Evolutionary conservation across 768 basidiomycete species (phyloP), one percentile per base, ranked within the genome.

Genomic region (Tylopilus subfusipes): DNA sequence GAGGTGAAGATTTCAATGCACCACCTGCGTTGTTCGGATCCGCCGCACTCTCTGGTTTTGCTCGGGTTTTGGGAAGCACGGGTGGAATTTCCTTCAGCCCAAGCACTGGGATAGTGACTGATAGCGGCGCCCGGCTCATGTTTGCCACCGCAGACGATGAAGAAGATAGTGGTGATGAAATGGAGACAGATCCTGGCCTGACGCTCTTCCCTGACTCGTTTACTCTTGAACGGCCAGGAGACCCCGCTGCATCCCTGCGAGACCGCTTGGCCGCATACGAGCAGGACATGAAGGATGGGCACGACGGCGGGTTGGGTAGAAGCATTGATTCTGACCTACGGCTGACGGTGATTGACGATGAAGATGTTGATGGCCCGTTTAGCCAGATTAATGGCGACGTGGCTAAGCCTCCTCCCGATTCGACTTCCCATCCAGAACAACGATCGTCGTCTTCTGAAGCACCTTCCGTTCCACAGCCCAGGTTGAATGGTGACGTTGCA

Each of bases 1-100:
- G 72, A 19, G 69, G 71, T 5, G 74, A 76, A 48, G 72, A 75
- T 39, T 36, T 56, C 24, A 61, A 42, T 30, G 7, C 50, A 9
- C 45, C 50, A 59, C 51, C 48, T 25, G 55, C 73, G 59, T 58
- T 75, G 25, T 66, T 69, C n/a, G 65, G 78, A 39, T 68, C 64
- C 48, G 47, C 72, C 52, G 69, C 76, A 50, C 66, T 79, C 59
- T 70, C 78, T 42, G 74, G 76, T 49, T 75, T 84, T 60, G 81
- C 84, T 27, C 78, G 78, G 52, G 79, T 84, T 29, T 68, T 86
- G 46, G 80, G 78, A 62, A 72, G 78, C 68, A 68, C 72, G 10
- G 82, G 83, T 29, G 86, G 86, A 31, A 85, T 92, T 55, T 83
- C 84, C 16, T 86, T 85, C 67, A 72, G 76, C 55, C 85, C 81